Evolutionary conservation across 1,139 yeast genomes (phyloP), one percentile per base, ranked within the genome.

Genomic region (Kodamaea suecica): DNA sequence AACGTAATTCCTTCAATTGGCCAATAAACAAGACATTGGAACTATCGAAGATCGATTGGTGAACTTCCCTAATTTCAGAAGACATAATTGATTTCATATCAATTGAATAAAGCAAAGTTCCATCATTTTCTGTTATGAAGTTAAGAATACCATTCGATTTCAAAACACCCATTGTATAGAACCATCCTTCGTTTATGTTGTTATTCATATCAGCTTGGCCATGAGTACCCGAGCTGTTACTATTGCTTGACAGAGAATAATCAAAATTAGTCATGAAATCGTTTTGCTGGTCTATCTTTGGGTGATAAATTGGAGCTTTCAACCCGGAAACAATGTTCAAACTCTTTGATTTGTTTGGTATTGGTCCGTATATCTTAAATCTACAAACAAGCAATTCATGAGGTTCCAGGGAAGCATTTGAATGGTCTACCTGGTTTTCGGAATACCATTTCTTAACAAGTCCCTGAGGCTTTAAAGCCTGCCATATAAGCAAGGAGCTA

Each of bases 131-230:
- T 26, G 77, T 63, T 24, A 82, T 61, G 29, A 86, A 56, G 47
- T 82, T 78, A 37, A 87, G 63, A 6, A 66, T 52, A 4, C 96
- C 96, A 47, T 78, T 69, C 3, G 82, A 73, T 46, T 76, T 78
- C 34, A 86, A 56, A 8, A 80, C 81, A 1, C 92, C 95, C 76
- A 80, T 80, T 1, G 86, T 80, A 34, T 71, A 74, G 49, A 81
- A 82, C 95, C 95, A 86, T 3, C 78, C 78, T 45, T 78, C 83
- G 16, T 62, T 61, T 1, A 60, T 42, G 25, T 57, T 52, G 21
- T 55, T 38, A 27, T 40, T 43, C n/a, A 16, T 31, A 23, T 33
- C 39, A 10, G 33, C 7, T 8, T 28, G 25, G 33, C 23, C 30
- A 19, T 19, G 21, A 19, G 8, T 9, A 19, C 21, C 20, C 23